A percentile compares a stretch with the other conserved stretches of the same genome.
Conservation (phyloP, 176 grass and related monocot genomes). For the Pharus latifolius region DNA sequence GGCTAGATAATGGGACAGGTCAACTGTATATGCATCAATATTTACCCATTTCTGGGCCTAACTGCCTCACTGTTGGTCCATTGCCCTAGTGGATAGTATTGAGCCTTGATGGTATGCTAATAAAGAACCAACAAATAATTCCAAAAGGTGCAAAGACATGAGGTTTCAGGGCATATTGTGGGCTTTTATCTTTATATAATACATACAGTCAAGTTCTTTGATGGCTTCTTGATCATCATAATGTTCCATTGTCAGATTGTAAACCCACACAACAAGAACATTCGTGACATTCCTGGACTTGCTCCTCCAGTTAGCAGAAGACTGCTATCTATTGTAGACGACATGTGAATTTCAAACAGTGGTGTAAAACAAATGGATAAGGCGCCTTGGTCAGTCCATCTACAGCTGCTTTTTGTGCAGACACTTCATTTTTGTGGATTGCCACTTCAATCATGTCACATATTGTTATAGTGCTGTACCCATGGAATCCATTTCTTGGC, state of each 20-base stretch:
- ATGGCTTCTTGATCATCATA: neutral
- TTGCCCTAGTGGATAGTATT: neutral
- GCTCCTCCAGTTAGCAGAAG: conserved; percentile 70
- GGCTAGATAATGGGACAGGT: neutral
- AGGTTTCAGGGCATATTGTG: neutral
- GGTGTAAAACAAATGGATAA: conserved; percentile 11
- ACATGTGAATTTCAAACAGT: conserved; percentile 18
- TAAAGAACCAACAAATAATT: neutral
- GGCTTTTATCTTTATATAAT: neutral
- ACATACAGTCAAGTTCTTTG: neutral
- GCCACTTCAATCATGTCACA: neutral
- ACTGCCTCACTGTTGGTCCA: no score
- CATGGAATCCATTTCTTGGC: neutral
- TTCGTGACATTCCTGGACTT: conserved; percentile 61
- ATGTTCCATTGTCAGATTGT: conserved; percentile 60
- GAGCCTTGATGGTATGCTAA: neutral
- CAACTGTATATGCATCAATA: neutral
- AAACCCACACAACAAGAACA: conserved; percentile 86
- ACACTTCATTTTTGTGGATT: neutral
- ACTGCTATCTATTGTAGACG: conserved; percentile 43
- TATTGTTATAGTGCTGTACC: conserved; percentile 10
- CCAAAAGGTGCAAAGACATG: neutral
- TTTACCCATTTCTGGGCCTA: neutral
- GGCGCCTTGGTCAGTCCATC: neutral
- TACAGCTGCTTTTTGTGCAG: neutral